A percentile compares a stretch with the other conserved stretches of the same genome.
These are phyloP conservation scores for Euphrasia arctica DNA, from an alignment of 305 asterid species.

Conservation along the genomic window DNA sequence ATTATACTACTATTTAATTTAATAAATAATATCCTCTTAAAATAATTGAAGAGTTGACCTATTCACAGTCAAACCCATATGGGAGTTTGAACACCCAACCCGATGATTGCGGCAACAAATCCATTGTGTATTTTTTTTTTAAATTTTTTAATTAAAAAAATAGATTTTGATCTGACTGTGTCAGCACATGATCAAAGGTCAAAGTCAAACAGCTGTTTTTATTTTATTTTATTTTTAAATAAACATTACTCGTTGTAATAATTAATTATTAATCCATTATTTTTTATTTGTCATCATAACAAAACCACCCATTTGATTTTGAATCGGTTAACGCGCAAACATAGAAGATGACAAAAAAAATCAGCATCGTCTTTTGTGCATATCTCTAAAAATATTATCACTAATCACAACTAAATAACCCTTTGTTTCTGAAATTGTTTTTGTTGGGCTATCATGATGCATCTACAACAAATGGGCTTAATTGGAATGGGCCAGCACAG, in stretches of 20 bases:
- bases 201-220: slow-evolving; percentile 55
- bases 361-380: slow-evolving; percentile 22
- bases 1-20: too few species aligned
- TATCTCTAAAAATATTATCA: too few species aligned
- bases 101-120: slow-evolving; percentile 71
- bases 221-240: not conserved
- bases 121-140: slow-evolving; percentile 14
- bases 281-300: not conserved
- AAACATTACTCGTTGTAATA: not conserved
- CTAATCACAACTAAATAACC: too few species aligned
- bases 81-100: slow-evolving; percentile 40
- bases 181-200: slow-evolving; percentile 45
- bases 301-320: slow-evolving; percentile 32
- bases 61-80: slow-evolving; percentile 17
- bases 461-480: too few species aligned
- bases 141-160: not conserved
- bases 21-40: too few species aligned
- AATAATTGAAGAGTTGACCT: slow-evolving; percentile 36
- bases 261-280: not conserved
- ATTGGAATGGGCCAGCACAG: too few species aligned
- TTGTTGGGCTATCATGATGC: too few species aligned
- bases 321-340: slow-evolving; percentile 51
- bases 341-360: slow-evolving; percentile 46
- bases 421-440: too few species aligned
- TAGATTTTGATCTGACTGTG: slow-evolving; percentile 26